Percentiles rank a stretch among this genome's conserved stretches.
phyloP scores from a whole-genome alignment of 2,329 filamentous ascomycete species.

The Parasarocladium wereldwijsianum region DNA sequence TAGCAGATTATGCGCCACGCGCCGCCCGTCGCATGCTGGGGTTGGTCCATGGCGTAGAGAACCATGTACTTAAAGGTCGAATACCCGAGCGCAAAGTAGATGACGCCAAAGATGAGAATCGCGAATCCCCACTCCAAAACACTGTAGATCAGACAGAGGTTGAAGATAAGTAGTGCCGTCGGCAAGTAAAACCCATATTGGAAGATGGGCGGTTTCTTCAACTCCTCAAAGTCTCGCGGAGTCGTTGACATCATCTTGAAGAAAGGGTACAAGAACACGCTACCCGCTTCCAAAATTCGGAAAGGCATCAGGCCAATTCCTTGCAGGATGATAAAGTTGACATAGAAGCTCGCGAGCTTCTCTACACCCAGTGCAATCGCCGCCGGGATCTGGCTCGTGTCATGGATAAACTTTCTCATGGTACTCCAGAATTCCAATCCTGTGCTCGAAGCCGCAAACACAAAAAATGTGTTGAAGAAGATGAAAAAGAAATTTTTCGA shows the following conservation, averaged over 20 bases:
- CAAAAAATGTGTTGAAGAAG: constrained; percentile 96
- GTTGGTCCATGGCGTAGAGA: constrained; percentile 95
- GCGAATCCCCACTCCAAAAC: constrained; percentile 67
- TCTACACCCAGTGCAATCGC: constrained; percentile 65
- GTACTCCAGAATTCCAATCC: constrained; percentile 61
- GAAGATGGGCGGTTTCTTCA: constrained; percentile 72
- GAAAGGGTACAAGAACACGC: constrained; percentile 70
- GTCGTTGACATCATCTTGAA: constrained; percentile 67
- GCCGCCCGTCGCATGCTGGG: constrained; percentile 81
- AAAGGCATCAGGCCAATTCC: constrained; percentile 89
- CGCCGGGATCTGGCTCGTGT: constrained; percentile 64
- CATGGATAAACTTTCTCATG: constrained; percentile 59
- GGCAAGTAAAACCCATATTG: constrained; percentile 95
- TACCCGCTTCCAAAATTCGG: constrained; percentile 78
- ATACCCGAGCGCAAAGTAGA: constrained; percentile 73
- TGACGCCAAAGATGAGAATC: constrained; percentile 66
- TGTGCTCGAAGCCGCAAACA: constrained; percentile 81
- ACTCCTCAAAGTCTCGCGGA: constrained; percentile 73
- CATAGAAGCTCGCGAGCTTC: constrained; percentile 68
- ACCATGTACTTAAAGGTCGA: constrained; percentile 96
- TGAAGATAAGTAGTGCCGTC: constrained; percentile 82
- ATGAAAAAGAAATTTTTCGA: constrained; percentile 99
- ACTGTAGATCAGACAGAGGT: constrained; percentile 91
- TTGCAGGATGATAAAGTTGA: constrained; percentile 87
- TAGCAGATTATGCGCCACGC: constrained; percentile 97